Conservation (phyloP, 2,329 filamentous ascomycete species). For the Nemania abortiva region DNA sequence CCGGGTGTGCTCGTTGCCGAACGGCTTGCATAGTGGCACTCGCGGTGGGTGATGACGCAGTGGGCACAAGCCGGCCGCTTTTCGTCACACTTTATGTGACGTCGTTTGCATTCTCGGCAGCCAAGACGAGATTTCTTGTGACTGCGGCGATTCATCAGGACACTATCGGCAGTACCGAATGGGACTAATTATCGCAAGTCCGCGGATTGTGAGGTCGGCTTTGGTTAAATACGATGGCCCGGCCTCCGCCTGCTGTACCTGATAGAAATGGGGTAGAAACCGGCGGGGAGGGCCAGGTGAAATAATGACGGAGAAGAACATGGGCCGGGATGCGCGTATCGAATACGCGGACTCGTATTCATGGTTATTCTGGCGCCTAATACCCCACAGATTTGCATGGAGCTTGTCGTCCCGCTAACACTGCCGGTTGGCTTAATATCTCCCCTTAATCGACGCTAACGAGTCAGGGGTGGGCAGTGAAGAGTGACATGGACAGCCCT, state of each 20-base stretch:
- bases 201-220: slow-evolving; percentile 13
- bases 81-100: slow-evolving; percentile 53
- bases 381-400: background rate
- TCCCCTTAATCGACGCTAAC: background rate
- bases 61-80: slow-evolving; percentile 47
- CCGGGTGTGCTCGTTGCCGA: background rate
- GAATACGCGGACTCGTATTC: slow-evolving; percentile 25
- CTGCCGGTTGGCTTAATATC: slow-evolving; percentile 11
- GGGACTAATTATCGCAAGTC: background rate
- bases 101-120: slow-evolving; percentile 51
- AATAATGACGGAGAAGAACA: background rate
- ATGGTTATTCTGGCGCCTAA: background rate
- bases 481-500: background rate
- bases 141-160: slow-evolving; percentile 42
- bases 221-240: background rate
- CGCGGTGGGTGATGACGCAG: slow-evolving; percentile 47
- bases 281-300: background rate
- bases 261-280: background rate
- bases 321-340: slow-evolving; percentile 6
- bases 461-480: slow-evolving; percentile 2
- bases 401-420: background rate
- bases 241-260: background rate
- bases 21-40: slow-evolving; percentile 43
- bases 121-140: slow-evolving; percentile 53
- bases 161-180: background rate